These are phyloP conservation scores for Sporormia fimetaria DNA, from an alignment of 495 filamentous ascomycete species.

Conservation along the genomic window DNA sequence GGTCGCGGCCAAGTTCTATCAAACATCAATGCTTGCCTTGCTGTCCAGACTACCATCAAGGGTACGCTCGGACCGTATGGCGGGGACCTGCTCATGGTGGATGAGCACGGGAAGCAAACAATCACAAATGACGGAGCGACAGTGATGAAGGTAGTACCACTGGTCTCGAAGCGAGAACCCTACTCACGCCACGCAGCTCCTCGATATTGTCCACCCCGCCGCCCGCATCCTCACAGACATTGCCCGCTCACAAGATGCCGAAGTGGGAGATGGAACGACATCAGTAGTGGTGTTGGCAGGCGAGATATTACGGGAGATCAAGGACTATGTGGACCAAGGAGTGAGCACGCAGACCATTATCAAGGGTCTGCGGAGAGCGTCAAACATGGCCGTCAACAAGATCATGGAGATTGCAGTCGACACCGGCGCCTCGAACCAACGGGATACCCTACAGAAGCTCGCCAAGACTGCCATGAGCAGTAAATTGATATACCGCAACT, in stretches of 20 bases:
- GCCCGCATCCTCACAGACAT: conserved; percentile 97
- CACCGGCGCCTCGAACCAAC: conserved; percentile 72
- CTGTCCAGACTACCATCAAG: conserved; percentile 93
- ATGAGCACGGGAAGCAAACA: conserved; percentile 87
- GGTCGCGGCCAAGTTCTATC: conserved; percentile 95
- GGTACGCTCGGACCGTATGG: conserved; percentile 95
- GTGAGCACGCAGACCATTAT: conserved; percentile 96
- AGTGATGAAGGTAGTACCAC: conserved; percentile 77
- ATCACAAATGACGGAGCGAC: conserved; percentile 99
- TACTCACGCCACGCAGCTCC: conserved; percentile 47
- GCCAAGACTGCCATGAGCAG: conserved; percentile 98
- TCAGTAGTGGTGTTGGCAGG: conserved; percentile 93
- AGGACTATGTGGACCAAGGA: conserved; percentile 88
- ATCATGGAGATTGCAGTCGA: conserved; percentile 93
- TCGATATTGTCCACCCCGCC: conserved; percentile 96
- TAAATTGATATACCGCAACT: conserved; percentile 96
- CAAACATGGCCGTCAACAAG: conserved; percentile 91
- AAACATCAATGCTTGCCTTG: conserved; percentile 96
- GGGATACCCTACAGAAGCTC: conserved; percentile 79
- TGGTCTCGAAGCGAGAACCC: not conserved
- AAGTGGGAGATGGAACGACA: conserved; percentile 95
- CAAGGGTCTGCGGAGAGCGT: conserved; percentile 84
- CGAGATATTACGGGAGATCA: conserved; percentile 91
- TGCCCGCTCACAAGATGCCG: conserved; percentile 94
- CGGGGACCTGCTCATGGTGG: conserved; percentile 89